Percentiles rank a stretch among this genome's conserved stretches.
Conservation (phyloP, 2,329 filamentous ascomycete genomes). For the Aspergillus fumigatus region DNA sequence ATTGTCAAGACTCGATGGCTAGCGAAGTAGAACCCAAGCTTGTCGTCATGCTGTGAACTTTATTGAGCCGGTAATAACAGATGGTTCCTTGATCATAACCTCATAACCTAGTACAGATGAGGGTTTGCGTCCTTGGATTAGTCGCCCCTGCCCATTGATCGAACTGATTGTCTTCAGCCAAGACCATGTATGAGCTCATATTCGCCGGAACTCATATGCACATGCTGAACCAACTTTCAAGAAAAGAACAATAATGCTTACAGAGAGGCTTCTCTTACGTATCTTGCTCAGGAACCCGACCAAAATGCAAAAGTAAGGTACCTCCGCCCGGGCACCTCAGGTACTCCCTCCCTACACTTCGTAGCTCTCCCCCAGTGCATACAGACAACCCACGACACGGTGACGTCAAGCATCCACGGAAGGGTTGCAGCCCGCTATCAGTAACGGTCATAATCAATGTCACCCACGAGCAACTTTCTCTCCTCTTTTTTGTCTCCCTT, state of each 20-base stretch:
- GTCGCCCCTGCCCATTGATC: background rate
- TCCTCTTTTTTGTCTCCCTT: background rate
- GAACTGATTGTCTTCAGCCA: background rate
- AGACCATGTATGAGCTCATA: background rate
- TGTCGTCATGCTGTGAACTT: background rate
- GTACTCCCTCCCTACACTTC: background rate
- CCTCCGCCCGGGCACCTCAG: background rate
- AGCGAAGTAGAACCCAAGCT: background rate
- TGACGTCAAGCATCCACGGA: conserved; percentile 10
- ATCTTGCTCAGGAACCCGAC: background rate
- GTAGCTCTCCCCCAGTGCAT: background rate
- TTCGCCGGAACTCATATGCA: background rate
- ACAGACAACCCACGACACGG: conserved; percentile 5
- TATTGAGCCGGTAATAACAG: background rate
- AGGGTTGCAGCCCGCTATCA: background rate
- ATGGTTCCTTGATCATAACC: background rate
- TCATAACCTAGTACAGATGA: background rate
- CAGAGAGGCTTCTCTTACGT: background rate
- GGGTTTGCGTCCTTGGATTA: background rate
- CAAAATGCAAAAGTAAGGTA: background rate
- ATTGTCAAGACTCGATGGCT: background rate
- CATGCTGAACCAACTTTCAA: background rate
- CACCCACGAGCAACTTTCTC: background rate
- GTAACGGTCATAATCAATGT: background rate
- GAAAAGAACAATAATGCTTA: too few species aligned